phyloP scores from a whole-genome alignment of 2,329 filamentous ascomycete genomes.

The Neonectria faginata region DNA sequence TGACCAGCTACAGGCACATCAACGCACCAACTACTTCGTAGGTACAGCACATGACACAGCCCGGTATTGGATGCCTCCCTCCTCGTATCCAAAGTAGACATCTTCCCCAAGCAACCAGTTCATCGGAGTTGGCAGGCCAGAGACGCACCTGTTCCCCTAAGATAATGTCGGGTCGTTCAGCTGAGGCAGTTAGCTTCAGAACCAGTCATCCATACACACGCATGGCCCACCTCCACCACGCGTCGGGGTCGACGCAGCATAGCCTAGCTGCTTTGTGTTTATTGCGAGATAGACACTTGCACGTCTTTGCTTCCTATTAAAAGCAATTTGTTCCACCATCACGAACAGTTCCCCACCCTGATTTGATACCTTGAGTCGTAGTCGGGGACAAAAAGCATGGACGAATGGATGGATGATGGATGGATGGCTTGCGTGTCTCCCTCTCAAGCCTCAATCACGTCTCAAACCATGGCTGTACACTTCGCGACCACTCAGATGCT shows the following conservation, averaged over 20 bases:
- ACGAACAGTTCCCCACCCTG: slow-evolving; percentile 12
- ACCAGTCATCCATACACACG: background rate
- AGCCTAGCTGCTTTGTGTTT: slow-evolving; percentile 13
- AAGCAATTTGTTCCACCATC: slow-evolving; percentile 24
- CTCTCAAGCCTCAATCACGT: background rate
- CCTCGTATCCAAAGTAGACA: slow-evolving; percentile 18
- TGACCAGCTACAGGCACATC: background rate
- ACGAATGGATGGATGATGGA: slow-evolving; percentile 2
- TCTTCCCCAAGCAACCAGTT: slow-evolving; percentile 5
- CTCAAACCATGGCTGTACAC: slow-evolving; percentile 35
- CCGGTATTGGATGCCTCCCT: slow-evolving; percentile 15
- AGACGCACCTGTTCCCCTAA: slow-evolving; percentile 5
- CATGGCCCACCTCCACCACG: slow-evolving; percentile 15
- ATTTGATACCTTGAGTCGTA: background rate
- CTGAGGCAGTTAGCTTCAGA: slow-evolving; percentile 9
- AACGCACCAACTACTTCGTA: background rate
- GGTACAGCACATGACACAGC: background rate
- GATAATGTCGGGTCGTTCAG: slow-evolving; percentile 5
- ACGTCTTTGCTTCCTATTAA: slow-evolving; percentile 10
- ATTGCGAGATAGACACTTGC: slow-evolving; percentile 8
- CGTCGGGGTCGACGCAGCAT: slow-evolving; percentile 1
- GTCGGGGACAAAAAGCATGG: slow-evolving; percentile 13
- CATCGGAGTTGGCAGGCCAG: slow-evolving; percentile 10
- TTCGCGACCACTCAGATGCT: slow-evolving; percentile 6
- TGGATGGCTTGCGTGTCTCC: background rate